Evolutionary conservation across 306 rosid genomes (phyloP).

Genomic region (Pterocarpus macrocarpus): DNA sequence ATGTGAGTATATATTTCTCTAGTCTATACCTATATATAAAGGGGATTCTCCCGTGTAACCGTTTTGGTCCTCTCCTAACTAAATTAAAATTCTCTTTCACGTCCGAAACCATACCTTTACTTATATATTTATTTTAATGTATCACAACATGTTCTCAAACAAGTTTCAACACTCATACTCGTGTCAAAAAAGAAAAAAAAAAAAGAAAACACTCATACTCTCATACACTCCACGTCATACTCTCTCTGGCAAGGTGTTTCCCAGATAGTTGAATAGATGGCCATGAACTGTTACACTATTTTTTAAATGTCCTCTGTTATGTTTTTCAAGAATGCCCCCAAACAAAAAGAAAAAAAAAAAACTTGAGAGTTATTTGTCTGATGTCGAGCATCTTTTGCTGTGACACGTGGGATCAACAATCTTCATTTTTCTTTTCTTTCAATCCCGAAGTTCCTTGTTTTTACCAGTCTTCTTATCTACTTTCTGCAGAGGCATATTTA

Average conservation of each 20-base stretch:
- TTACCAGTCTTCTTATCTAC: conserved; percentile 41
- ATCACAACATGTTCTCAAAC: too few species aligned
- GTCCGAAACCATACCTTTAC: too few species aligned
- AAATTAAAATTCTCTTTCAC: too few species aligned
- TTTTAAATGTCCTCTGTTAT: background rate
- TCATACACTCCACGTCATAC: too few species aligned
- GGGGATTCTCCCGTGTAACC: too few species aligned
- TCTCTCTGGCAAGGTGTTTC: background rate
- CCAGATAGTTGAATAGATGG: background rate
- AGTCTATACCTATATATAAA: background rate
- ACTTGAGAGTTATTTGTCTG: background rate
- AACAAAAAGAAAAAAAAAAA: background rate
- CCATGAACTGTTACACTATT: background rate
- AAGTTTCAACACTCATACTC: too few species aligned
- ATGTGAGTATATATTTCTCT: background rate
- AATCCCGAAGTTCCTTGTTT: conserved; percentile 9
- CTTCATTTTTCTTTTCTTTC: background rate
- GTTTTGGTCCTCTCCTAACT: too few species aligned
- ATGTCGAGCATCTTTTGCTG: conserved; percentile 3
- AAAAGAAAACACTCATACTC: too few species aligned
- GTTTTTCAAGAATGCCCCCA: background rate
- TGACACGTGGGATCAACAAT: background rate
- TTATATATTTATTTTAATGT: too few species aligned
- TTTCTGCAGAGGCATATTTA: conserved; percentile 90
- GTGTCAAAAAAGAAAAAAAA: too few species aligned